Conservation (phyloP, 352 stramenopile species). For the Blastocystis sp. region DNA sequence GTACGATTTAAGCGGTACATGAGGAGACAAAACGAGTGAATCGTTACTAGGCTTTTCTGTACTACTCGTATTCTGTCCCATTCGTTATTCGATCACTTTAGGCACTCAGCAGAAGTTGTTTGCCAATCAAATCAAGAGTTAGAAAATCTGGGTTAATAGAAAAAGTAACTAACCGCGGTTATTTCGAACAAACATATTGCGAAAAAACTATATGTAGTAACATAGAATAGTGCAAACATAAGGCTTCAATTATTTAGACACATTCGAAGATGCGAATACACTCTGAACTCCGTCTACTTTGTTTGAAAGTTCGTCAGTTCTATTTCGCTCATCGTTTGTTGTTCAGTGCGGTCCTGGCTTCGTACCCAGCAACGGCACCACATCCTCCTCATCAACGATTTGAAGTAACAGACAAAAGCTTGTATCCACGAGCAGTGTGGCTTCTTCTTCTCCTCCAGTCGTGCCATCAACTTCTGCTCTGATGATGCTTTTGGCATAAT, state of each 20-base stretch:
- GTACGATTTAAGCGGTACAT: conserved; percentile 44
- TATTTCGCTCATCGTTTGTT: background rate
- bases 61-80: conserved; percentile 59
- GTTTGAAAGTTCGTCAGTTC: no score
- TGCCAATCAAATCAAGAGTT: background rate
- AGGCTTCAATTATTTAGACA: no score
- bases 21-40: conserved; percentile 2
- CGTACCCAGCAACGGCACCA: background rate
- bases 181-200: background rate
- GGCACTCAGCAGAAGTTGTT: background rate
- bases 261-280: no score
- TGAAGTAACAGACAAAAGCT: background rate
- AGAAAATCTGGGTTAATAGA: no score
- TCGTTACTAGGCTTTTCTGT: conserved; percentile 8
- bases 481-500: background rate
- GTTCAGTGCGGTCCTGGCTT: background rate
- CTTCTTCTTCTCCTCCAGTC: background rate
- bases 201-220: background rate
- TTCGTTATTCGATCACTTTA: background rate
- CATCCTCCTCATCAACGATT: background rate
- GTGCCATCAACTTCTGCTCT: background rate
- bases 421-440: background rate
- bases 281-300: no score
- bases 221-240: no score
- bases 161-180: background rate